phyloP scores from a whole-genome alignment of 2,329 filamentous ascomycete genomes.

The Diplodia intermedia region DNA sequence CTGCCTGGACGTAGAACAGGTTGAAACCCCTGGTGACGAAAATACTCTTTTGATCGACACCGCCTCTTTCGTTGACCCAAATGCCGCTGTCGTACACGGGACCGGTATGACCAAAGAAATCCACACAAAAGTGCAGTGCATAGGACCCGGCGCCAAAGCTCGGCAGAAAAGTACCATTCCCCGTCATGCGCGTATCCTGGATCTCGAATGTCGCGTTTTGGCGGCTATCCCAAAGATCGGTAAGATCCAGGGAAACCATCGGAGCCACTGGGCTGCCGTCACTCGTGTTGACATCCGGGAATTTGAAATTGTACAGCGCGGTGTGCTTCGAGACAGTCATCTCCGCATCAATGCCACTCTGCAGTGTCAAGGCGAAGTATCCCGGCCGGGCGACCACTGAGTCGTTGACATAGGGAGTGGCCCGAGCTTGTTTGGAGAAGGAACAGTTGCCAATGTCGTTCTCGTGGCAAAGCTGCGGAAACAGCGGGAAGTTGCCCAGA shows the following conservation, averaged over 20 bases:
- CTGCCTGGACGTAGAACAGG: constrained; percentile 45
- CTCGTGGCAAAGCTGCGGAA: constrained; percentile 68
- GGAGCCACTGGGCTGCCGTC: constrained; percentile 55
- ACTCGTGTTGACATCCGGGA: constrained; percentile 47
- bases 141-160: constrained; percentile 70
- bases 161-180: constrained; percentile 64
- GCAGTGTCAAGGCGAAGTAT: constrained; percentile 65
- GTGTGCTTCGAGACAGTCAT: constrained; percentile 68
- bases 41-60: constrained; percentile 52
- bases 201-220: constrained; percentile 62
- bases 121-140: constrained; percentile 65
- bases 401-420: constrained; percentile 57
- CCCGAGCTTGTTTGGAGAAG: constrained; percentile 59
- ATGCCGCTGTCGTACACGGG: constrained; percentile 61
- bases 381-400: constrained; percentile 64
- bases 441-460: constrained; percentile 67
- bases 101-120: constrained; percentile 61
- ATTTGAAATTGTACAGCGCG: constrained; percentile 67
- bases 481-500: constrained; percentile 76
- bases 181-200: constrained; percentile 59
- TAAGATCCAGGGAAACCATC: constrained; percentile 65
- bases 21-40: constrained; percentile 48
- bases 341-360: constrained; percentile 63
- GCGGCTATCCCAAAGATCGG: constrained; percentile 63
- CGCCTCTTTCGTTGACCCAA: constrained; percentile 63